Base-by-base conservation (phyloP, 2,329 filamentous ascomycete genomes). In the Aspergillus luchuensis region DNA sequence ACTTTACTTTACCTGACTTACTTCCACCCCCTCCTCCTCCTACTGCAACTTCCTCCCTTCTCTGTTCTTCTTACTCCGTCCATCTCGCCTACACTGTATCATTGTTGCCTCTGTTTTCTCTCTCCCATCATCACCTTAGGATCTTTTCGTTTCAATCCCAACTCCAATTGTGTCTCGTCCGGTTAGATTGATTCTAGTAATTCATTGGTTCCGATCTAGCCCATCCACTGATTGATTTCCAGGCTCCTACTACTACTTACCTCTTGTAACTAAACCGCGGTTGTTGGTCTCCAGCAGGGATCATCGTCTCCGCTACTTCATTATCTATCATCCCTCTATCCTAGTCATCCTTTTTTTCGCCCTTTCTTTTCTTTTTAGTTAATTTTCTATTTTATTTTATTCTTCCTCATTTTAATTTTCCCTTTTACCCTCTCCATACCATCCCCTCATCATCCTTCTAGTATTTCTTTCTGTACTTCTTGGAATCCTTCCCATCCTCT, bases 261-360 rank as follows among this genome's bases (percentile, higher is more conserved):
- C 33, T 36, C 33, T 36, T 36, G 50, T 59, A 58, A 60, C 50
- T 58, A 63, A 61, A 59, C 52, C 45, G 51, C 59, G 54, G 54
- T 33, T 60, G 51, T 56, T 61, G 61, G 59, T 62, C 59, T 63
- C 55, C 55, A 43, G 56, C 61, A 64, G 57, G 61, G 61, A 61
- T 65, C 62, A 62, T 59, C 58, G 62, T 59, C 60, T 61, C 60
- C 49, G 49, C 55, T 47, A 51, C 59, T 56, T 61, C 45, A 47
- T 58, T 54, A 54, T 58, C 33, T 48, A 55, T 59, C 43, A 43
- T 51, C 49, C 47, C 49, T 55, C 39, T 55, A n/a, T 56, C 41
- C n/a, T 57, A 23, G 36, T 53, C 49, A 8, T 50, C 49, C 8
- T 13, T 58, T 39, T 51, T 56, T 30, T 30, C 28, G 28, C 28